Evolutionary conservation across 1,284 basidiomycete species (phyloP), one percentile per base, ranked within the genome.

Genomic region (Phylloboletellus chloephorus): DNA sequence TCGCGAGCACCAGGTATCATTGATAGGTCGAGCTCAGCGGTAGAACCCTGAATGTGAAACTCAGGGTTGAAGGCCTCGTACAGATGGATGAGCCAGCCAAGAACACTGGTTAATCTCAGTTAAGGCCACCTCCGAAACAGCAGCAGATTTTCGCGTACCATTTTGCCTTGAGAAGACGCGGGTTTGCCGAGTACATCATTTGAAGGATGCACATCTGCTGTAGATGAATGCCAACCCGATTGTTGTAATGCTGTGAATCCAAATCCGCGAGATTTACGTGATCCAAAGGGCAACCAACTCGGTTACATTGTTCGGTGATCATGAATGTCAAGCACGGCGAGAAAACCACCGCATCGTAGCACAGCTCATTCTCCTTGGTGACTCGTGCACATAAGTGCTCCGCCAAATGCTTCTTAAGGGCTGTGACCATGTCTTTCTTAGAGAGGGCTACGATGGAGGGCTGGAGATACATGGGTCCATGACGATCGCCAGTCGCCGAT

Each of bases 151-250:
- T 22, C 15, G 44, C 57, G 1, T 46, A 66, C 66, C 44, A 33
- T 1, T 46, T 40, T 7, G 46, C 47, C 29, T 25, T 41, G 5
- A 5, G 17, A 5, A 39, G 31, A 3, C 39, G n/a, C 13, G 56
- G 54, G 37, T 49, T 28, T 1, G 32, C 40, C 5, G 51, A 50
- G 39, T 47, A 61, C 46, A 32, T 55, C 12, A 37, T 43, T 21
- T 73, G 67, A 37, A 70, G 60, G 7, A 78, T 69, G 24, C 63
- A 42, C 3, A 78, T 68, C 43, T 78, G 75, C 33, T 70, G 67
- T 1, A 78, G 51, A 50, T 72, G 65, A 13, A 74, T 52, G 2
- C 66, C 58, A 5, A 76, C 56, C 3, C 67, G 68, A 4, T 42
- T 6, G 29, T 69, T 67, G 46, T 70, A 75, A 44, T 53, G 60